A percentile compares a stretch with the other conserved stretches of the same genome.
These are phyloP conservation scores for Chlamydomonas applanata DNA, from an alignment of 139 green algal species.

Conservation along the genomic window DNA sequence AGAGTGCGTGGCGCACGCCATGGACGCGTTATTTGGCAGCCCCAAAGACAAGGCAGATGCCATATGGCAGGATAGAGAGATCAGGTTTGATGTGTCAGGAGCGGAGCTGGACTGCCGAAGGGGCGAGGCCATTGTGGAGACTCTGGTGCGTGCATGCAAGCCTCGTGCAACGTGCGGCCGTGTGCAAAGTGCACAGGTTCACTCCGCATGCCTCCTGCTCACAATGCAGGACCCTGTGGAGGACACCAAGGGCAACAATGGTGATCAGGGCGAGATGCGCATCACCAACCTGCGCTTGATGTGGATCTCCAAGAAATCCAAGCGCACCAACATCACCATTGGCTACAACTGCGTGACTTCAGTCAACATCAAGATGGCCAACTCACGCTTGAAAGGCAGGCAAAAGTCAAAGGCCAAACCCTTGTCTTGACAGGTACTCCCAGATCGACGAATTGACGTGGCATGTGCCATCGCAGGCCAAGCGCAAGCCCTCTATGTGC, in stretches of 20 bases:
- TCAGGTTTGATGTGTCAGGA: slow-evolving; percentile 46
- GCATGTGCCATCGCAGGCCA: slow-evolving; percentile 32
- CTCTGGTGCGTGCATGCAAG: slow-evolving; percentile 29
- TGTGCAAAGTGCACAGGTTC: too few species aligned
- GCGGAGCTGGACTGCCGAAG: slow-evolving; percentile 21
- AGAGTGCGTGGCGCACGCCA: background rate
- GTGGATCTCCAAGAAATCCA: slow-evolving; percentile 50
- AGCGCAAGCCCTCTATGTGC: slow-evolving; percentile 47
- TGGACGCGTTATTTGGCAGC: slow-evolving; percentile 7
- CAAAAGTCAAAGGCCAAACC: background rate
- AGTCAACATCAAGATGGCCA: slow-evolving; percentile 41
- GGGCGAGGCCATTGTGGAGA: slow-evolving; percentile 42
- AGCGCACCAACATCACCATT: slow-evolving; percentile 60
- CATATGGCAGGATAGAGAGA: slow-evolving; percentile 60
- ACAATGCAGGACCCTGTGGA: slow-evolving; percentile 50
- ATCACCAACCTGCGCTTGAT: slow-evolving; percentile 61
- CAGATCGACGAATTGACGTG: background rate
- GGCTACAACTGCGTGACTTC: slow-evolving; percentile 54
- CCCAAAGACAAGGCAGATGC: background rate
- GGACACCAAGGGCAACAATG: slow-evolving; percentile 73
- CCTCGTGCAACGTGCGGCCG: background rate
- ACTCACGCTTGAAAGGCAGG: slow-evolving; percentile 58
- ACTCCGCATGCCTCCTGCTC: too few species aligned
- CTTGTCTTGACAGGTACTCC: background rate
- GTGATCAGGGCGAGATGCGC: slow-evolving; percentile 45